A percentile compares a stretch with the other conserved stretches of the same genome.
Evolutionary conservation across 2,329 filamentous ascomycete genomes (phyloP).

Genomic region (Emergomyces pasteurianus): DNA sequence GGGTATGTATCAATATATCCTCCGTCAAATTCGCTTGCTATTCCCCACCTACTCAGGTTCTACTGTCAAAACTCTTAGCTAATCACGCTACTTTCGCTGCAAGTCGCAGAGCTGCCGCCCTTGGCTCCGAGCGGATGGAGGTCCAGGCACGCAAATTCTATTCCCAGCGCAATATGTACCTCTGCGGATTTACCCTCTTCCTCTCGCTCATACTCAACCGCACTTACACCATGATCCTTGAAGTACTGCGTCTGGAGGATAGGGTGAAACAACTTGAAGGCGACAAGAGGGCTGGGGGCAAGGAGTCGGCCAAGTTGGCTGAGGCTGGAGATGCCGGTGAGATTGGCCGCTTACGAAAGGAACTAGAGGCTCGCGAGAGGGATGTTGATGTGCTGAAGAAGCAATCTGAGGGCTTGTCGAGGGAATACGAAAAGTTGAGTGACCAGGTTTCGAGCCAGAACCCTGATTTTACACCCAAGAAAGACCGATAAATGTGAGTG

Average conservation of each 20-base stretch:
- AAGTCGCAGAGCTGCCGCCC: constrained; percentile 49
- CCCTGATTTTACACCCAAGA: constrained; percentile 39
- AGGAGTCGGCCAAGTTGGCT: constrained; percentile 60
- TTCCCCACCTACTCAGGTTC: neutral
- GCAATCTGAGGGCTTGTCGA: constrained; percentile 70
- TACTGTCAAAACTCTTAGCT: neutral
- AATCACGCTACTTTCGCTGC: constrained; percentile 7
- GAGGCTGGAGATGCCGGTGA: constrained; percentile 61
- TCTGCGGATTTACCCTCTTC: constrained; percentile 98
- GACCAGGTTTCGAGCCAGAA: constrained; percentile 51
- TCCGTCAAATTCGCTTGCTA: constrained; percentile 9
- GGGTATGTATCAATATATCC: constrained; percentile 34
- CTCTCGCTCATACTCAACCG: constrained; percentile 95
- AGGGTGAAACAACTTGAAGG: constrained; percentile 75
- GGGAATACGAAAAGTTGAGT: constrained; percentile 75
- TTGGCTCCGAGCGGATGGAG: constrained; percentile 92
- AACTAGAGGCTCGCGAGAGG: constrained; percentile 60
- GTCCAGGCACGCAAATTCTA: constrained; percentile 99
- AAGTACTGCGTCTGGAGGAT: constrained; percentile 83
- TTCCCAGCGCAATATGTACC: constrained; percentile 99
- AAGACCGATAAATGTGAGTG: constrained; percentile 37
- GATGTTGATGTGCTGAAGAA: constrained; percentile 86
- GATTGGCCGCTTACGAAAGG: constrained; percentile 61
- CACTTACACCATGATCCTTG: constrained; percentile 94
- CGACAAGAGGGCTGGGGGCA: constrained; percentile 45